Evolutionary conservation across 352 stramenopile species (phyloP).

Genomic region (Globisporangium cylindrosporum): DNA sequence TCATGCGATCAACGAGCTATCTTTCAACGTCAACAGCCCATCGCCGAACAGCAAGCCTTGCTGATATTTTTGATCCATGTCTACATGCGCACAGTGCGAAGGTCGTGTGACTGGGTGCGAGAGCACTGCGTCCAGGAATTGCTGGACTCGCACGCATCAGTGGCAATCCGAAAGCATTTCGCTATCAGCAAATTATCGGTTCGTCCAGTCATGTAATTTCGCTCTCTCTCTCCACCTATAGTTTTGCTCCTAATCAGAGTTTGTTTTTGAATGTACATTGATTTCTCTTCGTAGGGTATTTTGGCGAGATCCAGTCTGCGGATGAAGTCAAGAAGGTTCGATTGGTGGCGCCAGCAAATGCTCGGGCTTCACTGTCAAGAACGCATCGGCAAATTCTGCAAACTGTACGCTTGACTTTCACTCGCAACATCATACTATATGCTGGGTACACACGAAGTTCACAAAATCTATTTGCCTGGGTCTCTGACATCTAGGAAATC

Average conservation of each 20-base stretch:
- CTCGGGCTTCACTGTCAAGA: constrained; percentile 23
- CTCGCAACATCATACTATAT: too few relatives aligned
- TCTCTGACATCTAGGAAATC: constrained; percentile 34
- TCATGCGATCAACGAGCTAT: not conserved
- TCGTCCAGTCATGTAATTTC: not conserved
- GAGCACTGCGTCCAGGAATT: constrained; percentile 53
- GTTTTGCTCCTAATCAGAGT: too few relatives aligned
- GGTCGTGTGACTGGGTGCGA: constrained; percentile 38
- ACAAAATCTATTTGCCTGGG: too few relatives aligned
- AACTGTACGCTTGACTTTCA: constrained; percentile 27
- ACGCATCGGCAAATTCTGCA: constrained; percentile 37
- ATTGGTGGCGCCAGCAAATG: constrained; percentile 25
- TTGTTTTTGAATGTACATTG: too few relatives aligned
- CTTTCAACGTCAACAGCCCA: not conserved
- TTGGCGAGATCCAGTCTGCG: constrained; percentile 2
- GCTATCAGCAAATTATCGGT: constrained; percentile 43
- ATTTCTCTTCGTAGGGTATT: constrained; percentile 16
- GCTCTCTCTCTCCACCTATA: too few relatives aligned
- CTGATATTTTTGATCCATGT: not conserved
- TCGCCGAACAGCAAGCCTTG: not conserved
- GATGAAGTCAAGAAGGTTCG: constrained; percentile 19
- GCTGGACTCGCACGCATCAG: constrained; percentile 18
- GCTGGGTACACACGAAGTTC: too few relatives aligned
- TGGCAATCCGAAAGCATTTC: constrained; percentile 31
- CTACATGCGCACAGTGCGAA: constrained; percentile 9